Base-by-base conservation (phyloP, 352 stramenopile genomes). In the Paralagenidium karlingii region DNA sequence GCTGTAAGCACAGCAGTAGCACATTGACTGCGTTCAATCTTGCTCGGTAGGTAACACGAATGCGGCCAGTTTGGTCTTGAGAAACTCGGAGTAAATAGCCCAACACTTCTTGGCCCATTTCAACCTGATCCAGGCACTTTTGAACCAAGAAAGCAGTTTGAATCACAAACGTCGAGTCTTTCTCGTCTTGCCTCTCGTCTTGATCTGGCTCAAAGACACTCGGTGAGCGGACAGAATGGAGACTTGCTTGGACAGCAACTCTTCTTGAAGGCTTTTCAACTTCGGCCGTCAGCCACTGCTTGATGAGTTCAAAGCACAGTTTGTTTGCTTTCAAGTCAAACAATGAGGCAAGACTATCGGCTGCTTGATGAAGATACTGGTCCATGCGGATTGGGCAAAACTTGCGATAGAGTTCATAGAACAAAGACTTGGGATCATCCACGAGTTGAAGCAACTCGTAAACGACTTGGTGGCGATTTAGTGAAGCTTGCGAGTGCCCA, bases 31-130 rank as follows among this genome's bases (percentile, higher is more conserved):
- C 66, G 16, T 66, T 50, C 27, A 62, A 34, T 36, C 78, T 80
- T 9, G 68, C 68, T 39, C 68, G 52, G 32, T 60, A 78, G 7
- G 63, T 82, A n/a, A 80, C 63, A 19, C 63, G 60, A 24, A 63
- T 41, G n/a, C 55, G 51, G 16, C 66, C 61, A 8, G 51, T 53
- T 2, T 32, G 36, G 10, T 80, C 65, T 40, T 58, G 62, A 6
- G 63, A 61, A 40, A 76, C 76, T 8, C 47, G 39, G 11, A 66
- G 34, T 3, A 74, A 42, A 24, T 47, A 64, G n/a, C 37, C 53
- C 8, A 74, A 18, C n/a, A 74, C 25, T 34, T 68, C 50, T 21
- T 58, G 44, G 16, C 47, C 31, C 13, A 38, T 47, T 7, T 42
- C 29, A 26, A 47, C 45, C 19, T 46, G 43, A 3, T 36, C 26